Conservation (phyloP, 495 filamentous ascomycete species). For the Echria macrotheca region DNA sequence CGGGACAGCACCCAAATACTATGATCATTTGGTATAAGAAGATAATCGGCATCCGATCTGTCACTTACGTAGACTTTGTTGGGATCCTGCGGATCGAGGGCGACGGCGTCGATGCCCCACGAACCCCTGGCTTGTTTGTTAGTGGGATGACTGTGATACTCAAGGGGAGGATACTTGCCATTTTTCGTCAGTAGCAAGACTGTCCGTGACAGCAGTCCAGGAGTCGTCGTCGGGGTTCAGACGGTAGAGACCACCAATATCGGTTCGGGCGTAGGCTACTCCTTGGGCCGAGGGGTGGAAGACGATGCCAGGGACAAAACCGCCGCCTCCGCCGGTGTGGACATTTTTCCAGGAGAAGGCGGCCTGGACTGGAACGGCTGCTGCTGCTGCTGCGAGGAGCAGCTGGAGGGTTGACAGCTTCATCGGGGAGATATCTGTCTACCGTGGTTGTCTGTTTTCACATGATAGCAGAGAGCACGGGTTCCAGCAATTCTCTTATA, state of each 20-base stretch:
- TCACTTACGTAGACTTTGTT: no score
- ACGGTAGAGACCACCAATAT: conserved; percentile 58
- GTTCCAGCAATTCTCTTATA: no score
- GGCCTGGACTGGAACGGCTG: conserved; percentile 20
- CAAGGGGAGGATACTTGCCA: conserved; percentile 31
- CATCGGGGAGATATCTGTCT: no score
- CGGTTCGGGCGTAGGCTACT: conserved; percentile 56
- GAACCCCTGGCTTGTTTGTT: conserved; percentile 30
- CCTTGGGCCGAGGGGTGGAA: conserved; percentile 53
- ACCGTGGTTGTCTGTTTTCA: no score
- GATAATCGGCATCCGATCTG: no score
- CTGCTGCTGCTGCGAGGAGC: conserved; percentile 28
- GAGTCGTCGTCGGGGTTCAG: conserved; percentile 48
- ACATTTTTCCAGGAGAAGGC: conserved; percentile 46
- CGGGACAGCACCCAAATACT: no score
- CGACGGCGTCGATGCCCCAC: conserved; percentile 56
- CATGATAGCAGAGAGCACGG: no score
- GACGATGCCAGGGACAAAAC: conserved; percentile 54
- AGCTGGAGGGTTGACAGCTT: conserved; percentile 30
- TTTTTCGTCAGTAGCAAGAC: conserved; percentile 40
- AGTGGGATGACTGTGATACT: neutral
- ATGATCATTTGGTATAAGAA: no score
- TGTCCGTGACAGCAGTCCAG: conserved; percentile 55
- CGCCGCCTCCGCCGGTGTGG: conserved; percentile 51
- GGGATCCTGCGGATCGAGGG: conserved; percentile 50